These are phyloP conservation scores for Euryodendron excelsum DNA, from an alignment of 148 eudicot species.

Conservation along the genomic window DNA sequence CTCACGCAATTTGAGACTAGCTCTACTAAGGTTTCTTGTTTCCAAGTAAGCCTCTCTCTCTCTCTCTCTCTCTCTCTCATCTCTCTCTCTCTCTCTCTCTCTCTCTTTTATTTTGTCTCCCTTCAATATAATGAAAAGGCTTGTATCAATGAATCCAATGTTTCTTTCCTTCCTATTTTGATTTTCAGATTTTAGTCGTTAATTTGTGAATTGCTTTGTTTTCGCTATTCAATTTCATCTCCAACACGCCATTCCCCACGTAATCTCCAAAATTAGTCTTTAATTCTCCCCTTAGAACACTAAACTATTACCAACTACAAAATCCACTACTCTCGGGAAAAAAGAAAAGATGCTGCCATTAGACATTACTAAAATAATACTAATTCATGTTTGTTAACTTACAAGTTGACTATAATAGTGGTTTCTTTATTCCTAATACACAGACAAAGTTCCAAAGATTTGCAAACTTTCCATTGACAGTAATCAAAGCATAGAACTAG, in stretches of 20 bases:
- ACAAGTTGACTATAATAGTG: too few species aligned
- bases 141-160: neutral
- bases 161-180: neutral
- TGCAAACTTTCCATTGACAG: neutral
- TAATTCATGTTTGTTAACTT: too few species aligned
- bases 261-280: neutral
- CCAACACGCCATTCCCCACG: neutral
- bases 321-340: neutral
- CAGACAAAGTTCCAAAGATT: neutral
- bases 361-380: neutral
- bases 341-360: neutral
- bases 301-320: too few species aligned
- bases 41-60: too few species aligned
- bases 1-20: too few species aligned
- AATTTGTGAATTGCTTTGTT: too few species aligned
- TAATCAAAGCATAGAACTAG: neutral
- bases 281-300: too few species aligned
- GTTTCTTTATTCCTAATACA: neutral
- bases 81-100: too few species aligned
- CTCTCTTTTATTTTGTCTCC: slow-evolving; percentile 6
- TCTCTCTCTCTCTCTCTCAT: too few species aligned
- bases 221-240: neutral
- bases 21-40: too few species aligned
- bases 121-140: slow-evolving; percentile 14
- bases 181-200: too few species aligned